Percentiles rank a stretch among this genome's conserved stretches.
Conservation (phyloP, 1,139 yeast species). For the Kurtzmaniella natalensis region DNA sequence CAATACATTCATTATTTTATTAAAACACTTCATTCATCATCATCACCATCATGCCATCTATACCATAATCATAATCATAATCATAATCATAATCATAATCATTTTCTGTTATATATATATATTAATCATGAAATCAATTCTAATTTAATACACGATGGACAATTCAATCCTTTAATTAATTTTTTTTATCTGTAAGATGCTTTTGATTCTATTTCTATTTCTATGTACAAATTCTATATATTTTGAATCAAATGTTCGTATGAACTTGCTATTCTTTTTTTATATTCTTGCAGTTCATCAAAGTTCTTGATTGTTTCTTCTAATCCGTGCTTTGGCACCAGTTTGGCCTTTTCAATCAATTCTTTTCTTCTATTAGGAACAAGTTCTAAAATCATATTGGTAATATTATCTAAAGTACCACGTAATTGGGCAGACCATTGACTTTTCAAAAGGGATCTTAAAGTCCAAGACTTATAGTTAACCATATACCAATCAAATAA, state of each 20-base stretch:
- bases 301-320: conserved; percentile 3
- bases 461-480: conserved; percentile 49
- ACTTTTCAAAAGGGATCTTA: conserved; percentile 40
- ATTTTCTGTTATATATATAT: too few species aligned
- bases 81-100: too few species aligned
- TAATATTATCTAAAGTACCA: conserved; percentile 36
- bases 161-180: too few species aligned
- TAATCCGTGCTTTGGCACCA: conserved; percentile 6
- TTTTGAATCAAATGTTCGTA: neutral
- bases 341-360: conserved; percentile 12
- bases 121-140: too few species aligned
- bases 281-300: neutral
- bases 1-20: too few species aligned
- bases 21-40: too few species aligned
- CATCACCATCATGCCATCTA: too few species aligned
- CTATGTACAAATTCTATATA: too few species aligned
- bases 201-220: too few species aligned
- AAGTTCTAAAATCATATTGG: conserved; percentile 34
- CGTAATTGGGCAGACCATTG: conserved; percentile 39
- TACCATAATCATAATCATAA: too few species aligned
- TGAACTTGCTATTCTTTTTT: neutral
- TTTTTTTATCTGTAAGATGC: too few species aligned
- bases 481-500: conserved; percentile 55
- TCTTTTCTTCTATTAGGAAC: conserved; percentile 27
- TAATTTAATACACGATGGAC: neutral